A percentile compares a stretch with the other conserved stretches of the same genome.
Conservation (phyloP, 83 land plant species). For the Thuja plicata region DNA sequence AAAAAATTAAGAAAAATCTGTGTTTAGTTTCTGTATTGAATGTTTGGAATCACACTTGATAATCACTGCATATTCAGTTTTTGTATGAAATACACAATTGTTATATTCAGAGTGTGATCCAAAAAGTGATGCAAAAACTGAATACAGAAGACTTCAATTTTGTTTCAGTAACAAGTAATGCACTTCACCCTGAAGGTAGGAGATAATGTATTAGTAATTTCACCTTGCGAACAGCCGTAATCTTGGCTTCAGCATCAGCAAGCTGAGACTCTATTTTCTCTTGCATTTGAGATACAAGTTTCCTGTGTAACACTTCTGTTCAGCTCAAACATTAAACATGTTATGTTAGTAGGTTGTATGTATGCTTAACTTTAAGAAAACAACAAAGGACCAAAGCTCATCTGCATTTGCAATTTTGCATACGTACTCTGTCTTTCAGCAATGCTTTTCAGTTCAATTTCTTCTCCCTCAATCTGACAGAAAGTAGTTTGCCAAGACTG, state of each 20-base stretch:
- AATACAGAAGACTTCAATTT: no score
- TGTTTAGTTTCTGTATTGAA: not conserved
- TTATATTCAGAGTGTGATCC: no score
- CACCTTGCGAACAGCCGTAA: conserved; percentile 10
- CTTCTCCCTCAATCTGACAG: conserved; percentile 39
- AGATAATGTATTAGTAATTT: not conserved
- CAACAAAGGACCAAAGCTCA: no score
- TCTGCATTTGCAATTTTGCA: not conserved
- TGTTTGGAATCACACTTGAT: no score
- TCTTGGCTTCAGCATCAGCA: not conserved
- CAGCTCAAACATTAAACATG: not conserved
- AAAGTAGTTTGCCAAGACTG: conserved; percentile 24
- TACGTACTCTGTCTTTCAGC: conserved; percentile 57
- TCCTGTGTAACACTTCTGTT: conserved; percentile 16
- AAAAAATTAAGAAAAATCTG: not conserved
- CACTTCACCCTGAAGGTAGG: no score
- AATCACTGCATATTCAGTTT: no score
- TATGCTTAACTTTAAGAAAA: no score
- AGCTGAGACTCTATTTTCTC: not conserved
- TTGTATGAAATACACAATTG: no score
- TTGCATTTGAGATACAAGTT: conserved; percentile 6
- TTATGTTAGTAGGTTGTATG: no score
- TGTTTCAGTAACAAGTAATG: no score
- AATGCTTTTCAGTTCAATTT: conserved; percentile 38
- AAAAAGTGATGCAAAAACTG: no score